Evolutionary conservation across 2,329 filamentous ascomycete genomes (phyloP).

Genomic region (Thermomyces lanuginosus): DNA sequence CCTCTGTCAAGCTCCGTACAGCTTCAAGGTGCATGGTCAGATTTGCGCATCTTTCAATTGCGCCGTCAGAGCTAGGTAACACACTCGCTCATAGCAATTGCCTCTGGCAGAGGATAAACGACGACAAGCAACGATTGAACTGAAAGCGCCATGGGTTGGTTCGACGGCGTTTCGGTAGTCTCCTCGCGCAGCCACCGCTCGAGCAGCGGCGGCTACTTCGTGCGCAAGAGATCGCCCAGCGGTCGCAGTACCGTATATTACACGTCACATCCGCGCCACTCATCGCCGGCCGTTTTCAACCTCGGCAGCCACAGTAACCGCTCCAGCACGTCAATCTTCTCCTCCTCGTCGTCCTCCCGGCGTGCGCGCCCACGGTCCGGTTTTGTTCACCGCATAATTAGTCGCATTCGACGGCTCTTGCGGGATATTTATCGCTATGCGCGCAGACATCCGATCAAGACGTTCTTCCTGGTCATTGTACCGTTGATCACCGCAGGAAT

Average conservation of each 20-base stretch:
- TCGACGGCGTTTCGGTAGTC: slow-evolving; percentile 23
- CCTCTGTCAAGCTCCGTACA: too few species aligned
- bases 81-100: neutral
- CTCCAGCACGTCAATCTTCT: slow-evolving; percentile 33
- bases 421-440: slow-evolving; percentile 69
- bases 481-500: slow-evolving; percentile 74
- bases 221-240: slow-evolving; percentile 23
- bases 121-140: too few species aligned
- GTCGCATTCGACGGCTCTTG: slow-evolving; percentile 61
- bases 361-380: slow-evolving; percentile 60
- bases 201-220: slow-evolving; percentile 12
- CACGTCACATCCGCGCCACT: slow-evolving; percentile 22
- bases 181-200: too few species aligned
- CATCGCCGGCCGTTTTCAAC: slow-evolving; percentile 32
- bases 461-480: slow-evolving; percentile 74
- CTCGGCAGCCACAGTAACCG: slow-evolving; percentile 18
- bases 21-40: too few species aligned
- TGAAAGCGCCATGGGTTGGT: slow-evolving; percentile 28
- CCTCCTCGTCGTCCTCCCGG: slow-evolving; percentile 55
- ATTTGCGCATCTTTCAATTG: too few species aligned
- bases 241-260: slow-evolving; percentile 18
- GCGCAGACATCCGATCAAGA: slow-evolving; percentile 68
- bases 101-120: neutral
- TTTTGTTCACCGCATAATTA: slow-evolving; percentile 58
- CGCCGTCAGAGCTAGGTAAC: too few species aligned